Base-by-base conservation (phyloP, 257 asterid genomes). In the Leonotis leonurus region DNA sequence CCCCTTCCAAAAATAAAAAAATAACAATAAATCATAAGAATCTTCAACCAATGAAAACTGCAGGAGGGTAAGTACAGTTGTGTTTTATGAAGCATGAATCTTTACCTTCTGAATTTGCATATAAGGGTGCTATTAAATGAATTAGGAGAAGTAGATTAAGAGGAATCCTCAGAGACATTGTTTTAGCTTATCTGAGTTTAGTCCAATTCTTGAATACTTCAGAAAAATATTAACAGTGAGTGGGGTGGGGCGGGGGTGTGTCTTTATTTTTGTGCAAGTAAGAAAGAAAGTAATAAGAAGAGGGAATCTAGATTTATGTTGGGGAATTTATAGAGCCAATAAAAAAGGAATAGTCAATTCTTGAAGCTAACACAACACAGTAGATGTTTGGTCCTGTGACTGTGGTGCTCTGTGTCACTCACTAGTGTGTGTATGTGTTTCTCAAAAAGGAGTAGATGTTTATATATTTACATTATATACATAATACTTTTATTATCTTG, bases 241-340 rank as follows among this genome's bases (percentile, higher is more conserved):
- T 16, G 3, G 49, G 7, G 20, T 0, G 3, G n/a, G n/a, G n/a
- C n/a, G n/a, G n/a, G n/a, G n/a, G n/a, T n/a, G n/a, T n/a, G n/a
- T n/a, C n/a, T n/a, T n/a, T n/a, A n/a, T n/a, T n/a, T n/a, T 26
- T 50, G 56, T 8, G 30, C 13, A 8, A 46, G 48, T 13, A 6
- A 46, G 49, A 49, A 52, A 16, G 58, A 56, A 46, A 58, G 77
- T 72, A 51, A 39, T 16, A 30, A 14, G 37, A 51, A 21, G 45
- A 49, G 45, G 69, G 74, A 75, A 69, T 68, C 73, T 45, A 21
- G 66, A 65, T 59, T 22, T 48, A 43, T 66, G 77, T 37, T 69
- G 64, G 65, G 67, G 66, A 75, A 74, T 78, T 64, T 78, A 75
- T 75, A 75, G 83, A 78, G 76, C 76, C 83, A 60, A 72, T 64